Conservation (phyloP, 1,139 yeast genomes). For the Spathaspora sp. region DNA sequence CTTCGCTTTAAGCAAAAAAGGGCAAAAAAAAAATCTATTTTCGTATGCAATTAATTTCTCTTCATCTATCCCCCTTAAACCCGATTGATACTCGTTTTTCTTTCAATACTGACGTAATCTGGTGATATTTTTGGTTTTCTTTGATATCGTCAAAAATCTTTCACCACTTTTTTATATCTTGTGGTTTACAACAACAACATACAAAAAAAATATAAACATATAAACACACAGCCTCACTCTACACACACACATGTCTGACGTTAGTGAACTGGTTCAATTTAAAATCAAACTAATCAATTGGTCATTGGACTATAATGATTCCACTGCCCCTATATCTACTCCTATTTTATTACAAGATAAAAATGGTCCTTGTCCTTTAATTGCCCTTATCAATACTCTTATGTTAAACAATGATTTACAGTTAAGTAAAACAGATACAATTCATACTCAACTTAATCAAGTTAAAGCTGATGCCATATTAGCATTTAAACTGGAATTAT, state of each 20-base stretch:
- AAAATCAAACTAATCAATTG: slow-evolving; percentile 25
- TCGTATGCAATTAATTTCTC: too few species aligned
- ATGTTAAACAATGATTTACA: slow-evolving; percentile 6
- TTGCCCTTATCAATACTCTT: slow-evolving; percentile 71
- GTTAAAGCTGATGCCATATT: background rate
- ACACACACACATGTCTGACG: background rate
- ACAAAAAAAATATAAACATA: background rate
- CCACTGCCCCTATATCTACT: slow-evolving; percentile 29
- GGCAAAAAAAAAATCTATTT: too few species aligned
- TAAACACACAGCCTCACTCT: too few species aligned
- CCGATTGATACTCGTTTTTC: too few species aligned
- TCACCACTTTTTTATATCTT: too few species aligned
- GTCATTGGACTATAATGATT: slow-evolving; percentile 17
- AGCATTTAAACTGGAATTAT: background rate
- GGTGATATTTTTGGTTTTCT: too few species aligned
- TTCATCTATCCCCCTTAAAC: too few species aligned
- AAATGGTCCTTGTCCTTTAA: slow-evolving; percentile 88
- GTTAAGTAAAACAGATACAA: background rate
- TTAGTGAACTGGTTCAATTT: slow-evolving; percentile 15
- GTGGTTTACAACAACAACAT: background rate
- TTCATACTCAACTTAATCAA: background rate
- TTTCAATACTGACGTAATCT: too few species aligned
- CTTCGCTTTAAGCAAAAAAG: too few species aligned
- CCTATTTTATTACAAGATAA: slow-evolving; percentile 76
- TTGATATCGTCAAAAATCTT: too few species aligned